Percentiles rank a stretch among this genome's conserved stretches.
These are phyloP conservation scores for Pseudocercospora eumusae DNA, from an alignment of 2,329 filamentous ascomycete species.

Conservation along the genomic window DNA sequence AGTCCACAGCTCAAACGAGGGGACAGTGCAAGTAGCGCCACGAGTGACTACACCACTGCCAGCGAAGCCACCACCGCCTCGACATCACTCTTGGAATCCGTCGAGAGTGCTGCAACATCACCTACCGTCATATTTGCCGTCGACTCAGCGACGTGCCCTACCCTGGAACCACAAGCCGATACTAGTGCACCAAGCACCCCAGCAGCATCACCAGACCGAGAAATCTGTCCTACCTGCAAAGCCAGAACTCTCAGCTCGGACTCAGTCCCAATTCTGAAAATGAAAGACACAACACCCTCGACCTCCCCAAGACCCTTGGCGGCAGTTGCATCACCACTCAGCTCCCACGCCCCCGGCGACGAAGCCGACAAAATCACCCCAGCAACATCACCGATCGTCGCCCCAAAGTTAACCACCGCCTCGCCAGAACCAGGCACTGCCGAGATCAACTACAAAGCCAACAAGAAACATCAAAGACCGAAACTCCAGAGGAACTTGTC, in stretches of 20 bases:
- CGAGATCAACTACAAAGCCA: constrained; percentile 1
- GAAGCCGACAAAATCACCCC: constrained; percentile 3
- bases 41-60: constrained; percentile 3
- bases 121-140: not conserved
- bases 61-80: constrained; percentile 3
- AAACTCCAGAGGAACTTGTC: constrained; percentile 18
- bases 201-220: not conserved
- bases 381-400: not conserved
- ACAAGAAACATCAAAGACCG: constrained; percentile 17
- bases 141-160: not conserved
- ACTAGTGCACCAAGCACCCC: not conserved
- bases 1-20: constrained; percentile 10
- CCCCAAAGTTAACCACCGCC: not conserved
- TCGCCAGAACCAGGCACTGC: not conserved
- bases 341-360: not conserved
- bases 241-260: constrained; percentile 7
- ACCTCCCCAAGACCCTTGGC: not conserved
- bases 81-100: constrained; percentile 4
- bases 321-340: not conserved
- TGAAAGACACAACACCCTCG: constrained; percentile 7
- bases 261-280: not conserved
- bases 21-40: constrained; percentile 1
- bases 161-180: not conserved
- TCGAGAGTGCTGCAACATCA: constrained; percentile 5
- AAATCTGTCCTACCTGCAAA: constrained; percentile 9